phyloP scores from a whole-genome alignment of 495 filamentous ascomycete species.

The Penicillium roqueforti region DNA sequence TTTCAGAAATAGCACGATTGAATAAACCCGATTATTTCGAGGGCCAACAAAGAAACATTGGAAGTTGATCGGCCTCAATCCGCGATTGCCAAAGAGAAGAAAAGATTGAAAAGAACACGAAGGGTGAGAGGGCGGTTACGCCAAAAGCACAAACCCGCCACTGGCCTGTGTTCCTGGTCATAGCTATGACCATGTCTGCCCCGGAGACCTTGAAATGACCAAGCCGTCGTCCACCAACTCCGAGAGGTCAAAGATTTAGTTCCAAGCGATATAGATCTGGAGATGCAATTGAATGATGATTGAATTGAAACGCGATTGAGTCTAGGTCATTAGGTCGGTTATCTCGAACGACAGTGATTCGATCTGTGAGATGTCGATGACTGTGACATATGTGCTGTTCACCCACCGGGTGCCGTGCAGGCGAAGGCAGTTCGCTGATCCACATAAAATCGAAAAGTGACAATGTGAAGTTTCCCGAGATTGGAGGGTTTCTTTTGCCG shows the following conservation, averaged over 20 bases:
- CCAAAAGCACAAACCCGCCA: constrained; percentile 7
- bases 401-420: constrained; percentile 2
- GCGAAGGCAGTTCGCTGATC: neutral
- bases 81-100: constrained; percentile 6
- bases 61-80: neutral
- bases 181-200: neutral
- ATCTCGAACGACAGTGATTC: neutral
- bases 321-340: neutral
- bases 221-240: constrained; percentile 3
- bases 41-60: neutral
- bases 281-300: neutral
- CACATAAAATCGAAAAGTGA: no score
- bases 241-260: neutral
- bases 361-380: constrained; percentile 7
- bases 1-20: neutral
- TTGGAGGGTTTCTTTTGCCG: neutral
- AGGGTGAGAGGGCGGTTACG: constrained; percentile 4
- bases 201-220: neutral
- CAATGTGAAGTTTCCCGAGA: neutral
- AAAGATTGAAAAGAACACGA: constrained; percentile 5
- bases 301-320: neutral
- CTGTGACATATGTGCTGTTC: constrained; percentile 1
- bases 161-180: constrained; percentile 8
- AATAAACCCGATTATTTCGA: neutral
- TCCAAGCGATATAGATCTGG: neutral